Evolutionary conservation across 371 early-diverging fungal species (phyloP).

Genomic region (Thermomucor indicae-seudaticae): DNA sequence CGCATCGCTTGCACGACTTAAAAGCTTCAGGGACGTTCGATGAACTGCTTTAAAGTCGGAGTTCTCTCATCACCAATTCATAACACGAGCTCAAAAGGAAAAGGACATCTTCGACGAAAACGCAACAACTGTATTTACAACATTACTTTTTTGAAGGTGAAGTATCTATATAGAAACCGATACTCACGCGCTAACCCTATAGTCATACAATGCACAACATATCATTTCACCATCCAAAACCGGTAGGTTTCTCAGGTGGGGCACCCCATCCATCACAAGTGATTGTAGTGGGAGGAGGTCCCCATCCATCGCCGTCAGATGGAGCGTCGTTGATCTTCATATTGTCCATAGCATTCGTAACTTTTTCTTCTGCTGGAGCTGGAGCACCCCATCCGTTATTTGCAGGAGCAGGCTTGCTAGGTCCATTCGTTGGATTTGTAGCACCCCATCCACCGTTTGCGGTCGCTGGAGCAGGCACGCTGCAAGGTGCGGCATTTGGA

Average conservation of each 20-base stretch:
- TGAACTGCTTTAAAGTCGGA: too few species aligned
- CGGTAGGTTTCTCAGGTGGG: conserved; percentile 14
- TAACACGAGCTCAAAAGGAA: too few species aligned
- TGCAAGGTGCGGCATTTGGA: conserved; percentile 15
- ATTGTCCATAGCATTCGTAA: conserved; percentile 18
- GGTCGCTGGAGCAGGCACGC: conserved; percentile 14
- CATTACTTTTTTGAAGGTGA: too few species aligned
- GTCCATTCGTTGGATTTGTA: conserved; percentile 8
- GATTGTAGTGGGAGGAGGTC: conserved; percentile 16
- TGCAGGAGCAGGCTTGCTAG: conserved; percentile 11
- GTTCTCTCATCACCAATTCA: too few species aligned
- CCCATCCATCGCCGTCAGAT: conserved; percentile 25
- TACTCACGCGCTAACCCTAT: too few species aligned
- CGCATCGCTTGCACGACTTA: too few species aligned
- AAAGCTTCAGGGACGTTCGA: too few species aligned
- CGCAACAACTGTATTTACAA: too few species aligned
- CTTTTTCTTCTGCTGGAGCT: conserved; percentile 8
- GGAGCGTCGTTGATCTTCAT: conserved; percentile 3
- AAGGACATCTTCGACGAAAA: too few species aligned
- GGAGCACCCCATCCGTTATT: conserved; percentile 13
- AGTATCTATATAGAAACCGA: too few species aligned
- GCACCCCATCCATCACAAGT: conserved; percentile 35
- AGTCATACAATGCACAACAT: too few species aligned
- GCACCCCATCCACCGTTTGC: conserved; percentile 22
- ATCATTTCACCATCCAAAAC: conserved; percentile 26